Conservation (phyloP, 345 rosid species). For the Zanthoxylum bungeanum region DNA sequence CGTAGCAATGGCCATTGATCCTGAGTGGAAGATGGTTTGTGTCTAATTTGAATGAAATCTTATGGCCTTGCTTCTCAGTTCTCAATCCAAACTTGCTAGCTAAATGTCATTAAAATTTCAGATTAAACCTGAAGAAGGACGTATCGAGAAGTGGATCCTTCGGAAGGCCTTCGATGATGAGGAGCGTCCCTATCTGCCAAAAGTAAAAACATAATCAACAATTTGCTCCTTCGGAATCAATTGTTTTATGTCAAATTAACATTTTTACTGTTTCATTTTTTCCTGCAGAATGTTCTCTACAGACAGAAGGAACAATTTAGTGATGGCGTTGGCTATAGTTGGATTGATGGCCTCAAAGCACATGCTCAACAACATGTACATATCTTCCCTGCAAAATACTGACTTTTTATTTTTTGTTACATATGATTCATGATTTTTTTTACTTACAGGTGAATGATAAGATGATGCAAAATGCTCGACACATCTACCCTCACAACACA, state of each 20-base stretch:
- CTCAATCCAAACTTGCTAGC: not conserved
- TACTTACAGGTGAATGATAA: slow-evolving; percentile 60
- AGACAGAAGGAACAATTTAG: slow-evolving; percentile 98
- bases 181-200: slow-evolving; percentile 81
- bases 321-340: slow-evolving; percentile 95
- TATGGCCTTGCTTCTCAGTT: too few relatives aligned
- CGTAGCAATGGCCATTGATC: slow-evolving; percentile 83
- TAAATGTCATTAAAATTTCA: slow-evolving; percentile 16
- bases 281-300: slow-evolving; percentile 73
- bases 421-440: not conserved
- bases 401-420: not conserved
- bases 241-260: slow-evolving; percentile 12
- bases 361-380: slow-evolving; percentile 71
- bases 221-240: not conserved
- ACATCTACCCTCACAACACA: slow-evolving; percentile 78
- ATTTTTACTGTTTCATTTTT: slow-evolving; percentile 14
- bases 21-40: slow-evolving; percentile 77
- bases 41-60: not conserved
- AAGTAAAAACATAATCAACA: slow-evolving; percentile 30
- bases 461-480: slow-evolving; percentile 75
- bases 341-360: slow-evolving; percentile 95
- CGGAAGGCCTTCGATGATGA: slow-evolving; percentile 88
- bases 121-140: slow-evolving; percentile 67
- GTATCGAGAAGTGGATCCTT: slow-evolving; percentile 81
- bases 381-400: not conserved